Percentiles rank a stretch among this genome's conserved stretches.
These are phyloP conservation scores for Scutellaria galericulata DNA, from an alignment of 257 asterid genomes.

Conservation along the genomic window DNA sequence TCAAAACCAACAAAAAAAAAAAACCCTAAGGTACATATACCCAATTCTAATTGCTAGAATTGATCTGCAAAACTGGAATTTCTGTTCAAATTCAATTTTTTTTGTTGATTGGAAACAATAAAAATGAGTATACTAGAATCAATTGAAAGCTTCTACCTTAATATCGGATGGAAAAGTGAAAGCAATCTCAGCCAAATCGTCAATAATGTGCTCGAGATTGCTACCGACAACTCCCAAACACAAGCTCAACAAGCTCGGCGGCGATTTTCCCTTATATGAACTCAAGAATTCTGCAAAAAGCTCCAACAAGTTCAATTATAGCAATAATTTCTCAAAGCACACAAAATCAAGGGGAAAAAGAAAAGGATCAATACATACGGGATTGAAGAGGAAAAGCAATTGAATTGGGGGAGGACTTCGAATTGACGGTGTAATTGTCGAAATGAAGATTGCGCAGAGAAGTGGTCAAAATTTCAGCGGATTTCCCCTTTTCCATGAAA, in stretches of 20 bases:
- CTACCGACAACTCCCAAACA: slow-evolving; percentile 84
- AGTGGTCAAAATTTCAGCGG: slow-evolving; percentile 27
- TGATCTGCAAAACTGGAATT: background rate
- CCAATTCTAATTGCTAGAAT: background rate
- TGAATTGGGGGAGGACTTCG: slow-evolving; percentile 36
- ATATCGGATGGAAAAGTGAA: slow-evolving; percentile 66
- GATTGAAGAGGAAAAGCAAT: slow-evolving; percentile 40
- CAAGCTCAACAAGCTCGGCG: slow-evolving; percentile 80
- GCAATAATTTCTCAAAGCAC: background rate
- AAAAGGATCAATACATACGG: slow-evolving; percentile 37
- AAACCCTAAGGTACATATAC: background rate
- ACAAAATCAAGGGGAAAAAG: background rate
- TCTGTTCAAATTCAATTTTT: background rate
- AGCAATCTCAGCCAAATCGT: slow-evolving; percentile 70
- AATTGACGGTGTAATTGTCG: slow-evolving; percentile 35
- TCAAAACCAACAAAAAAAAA: slow-evolving; percentile 1
- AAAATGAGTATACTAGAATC: background rate
- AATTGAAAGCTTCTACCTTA: slow-evolving; percentile 49
- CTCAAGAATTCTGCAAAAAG: background rate
- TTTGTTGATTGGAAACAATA: background rate
- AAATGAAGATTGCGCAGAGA: slow-evolving; percentile 48
- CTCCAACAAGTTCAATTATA: slow-evolving; percentile 22
- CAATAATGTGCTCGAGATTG: slow-evolving; percentile 83
- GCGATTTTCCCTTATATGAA: slow-evolving; percentile 34
- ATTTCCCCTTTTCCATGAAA: slow-evolving; percentile 65